These are phyloP conservation scores for Larix kaempferi DNA, from an alignment of 75 land plant species.

Conservation along the genomic window DNA sequence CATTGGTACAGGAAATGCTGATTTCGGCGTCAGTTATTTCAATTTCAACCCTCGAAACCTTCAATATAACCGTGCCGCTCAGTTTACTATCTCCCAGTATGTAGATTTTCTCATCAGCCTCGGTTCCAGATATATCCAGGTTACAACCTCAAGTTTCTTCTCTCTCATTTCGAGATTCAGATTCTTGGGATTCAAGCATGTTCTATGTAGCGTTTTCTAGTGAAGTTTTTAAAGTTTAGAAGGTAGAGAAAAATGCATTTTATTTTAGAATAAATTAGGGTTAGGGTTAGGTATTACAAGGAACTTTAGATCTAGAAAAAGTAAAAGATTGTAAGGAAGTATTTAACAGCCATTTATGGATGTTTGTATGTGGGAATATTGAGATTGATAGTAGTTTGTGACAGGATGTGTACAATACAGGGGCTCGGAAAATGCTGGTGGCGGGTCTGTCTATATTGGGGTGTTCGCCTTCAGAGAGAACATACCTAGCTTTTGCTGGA, in stretches of 20 bases:
- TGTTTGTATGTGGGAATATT: too few species aligned
- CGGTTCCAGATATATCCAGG: background rate
- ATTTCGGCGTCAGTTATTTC: background rate
- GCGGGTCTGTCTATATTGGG: conserved; percentile 30
- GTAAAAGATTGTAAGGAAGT: too few species aligned
- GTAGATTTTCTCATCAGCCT: background rate
- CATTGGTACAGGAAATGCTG: background rate
- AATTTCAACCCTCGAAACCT: background rate
- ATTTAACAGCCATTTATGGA: too few species aligned
- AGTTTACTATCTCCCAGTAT: background rate
- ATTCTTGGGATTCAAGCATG: too few species aligned
- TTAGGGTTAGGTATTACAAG: too few species aligned
- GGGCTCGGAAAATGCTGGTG: conserved; percentile 27
- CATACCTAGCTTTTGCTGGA: conserved; percentile 6
- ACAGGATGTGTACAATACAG: conserved; percentile 14
- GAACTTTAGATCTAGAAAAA: too few species aligned
- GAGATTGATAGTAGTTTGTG: background rate
- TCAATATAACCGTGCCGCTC: background rate
- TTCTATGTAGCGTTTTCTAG: too few species aligned
- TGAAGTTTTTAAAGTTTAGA: too few species aligned
- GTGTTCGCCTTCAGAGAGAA: conserved; percentile 32
- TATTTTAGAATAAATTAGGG: too few species aligned
- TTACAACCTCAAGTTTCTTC: background rate
- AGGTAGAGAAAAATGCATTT: too few species aligned
- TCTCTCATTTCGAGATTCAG: too few species aligned